Base-by-base conservation (phyloP, 371 early-diverging fungal genomes). In the Mucor velutinosus region DNA sequence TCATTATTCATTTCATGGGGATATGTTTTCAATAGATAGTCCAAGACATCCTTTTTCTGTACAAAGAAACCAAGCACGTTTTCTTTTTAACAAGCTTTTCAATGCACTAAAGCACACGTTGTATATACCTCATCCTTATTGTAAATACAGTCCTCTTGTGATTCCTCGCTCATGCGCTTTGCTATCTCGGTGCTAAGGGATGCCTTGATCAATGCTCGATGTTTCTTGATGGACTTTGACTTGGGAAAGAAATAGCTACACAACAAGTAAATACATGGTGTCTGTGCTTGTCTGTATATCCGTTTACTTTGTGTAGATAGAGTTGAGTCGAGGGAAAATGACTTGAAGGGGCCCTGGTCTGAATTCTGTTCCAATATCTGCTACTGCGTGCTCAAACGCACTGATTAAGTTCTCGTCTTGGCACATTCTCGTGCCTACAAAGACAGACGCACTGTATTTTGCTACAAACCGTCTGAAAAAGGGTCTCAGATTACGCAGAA, bases 251-350 rank as follows among this genome's bases (percentile, higher is more conserved):
- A 27, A 15, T 53, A 53, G 23, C 53, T 53, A 53, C 14, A 15
- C 1, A 10, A 53, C 14, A 7, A 2, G 14, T 53, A 27, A 21
- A 5, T 23, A 49, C 2, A n/a, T 17, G 12, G 8, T 19, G 49
- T 0, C 3, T 21, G 10, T 10, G 19, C 19, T 49, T 10, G 12
- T 49, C 19, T 14, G 1, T 49, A 8, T 23, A 10, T 27, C 1
- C 15, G 21, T 14, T 33, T 69, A 78, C 81, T 41, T 23, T 55
- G 65, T 67, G 19, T 75, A 78, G n/a, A 67, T 23, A 21, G 60
- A 59, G 23, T 76, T 72, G 6, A 66, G 59, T n/a, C 59, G 58
- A 23, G 81, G 81, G 19, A 78, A 72, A 4, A 75, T 32, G 2
- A 65, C 66, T 33, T 64, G 61, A 0, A 66, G 51, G n/a, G 64